Evolutionary conservation across 2,329 filamentous ascomycete species (phyloP).

Genomic region (Emergomyces pasteurianus): DNA sequence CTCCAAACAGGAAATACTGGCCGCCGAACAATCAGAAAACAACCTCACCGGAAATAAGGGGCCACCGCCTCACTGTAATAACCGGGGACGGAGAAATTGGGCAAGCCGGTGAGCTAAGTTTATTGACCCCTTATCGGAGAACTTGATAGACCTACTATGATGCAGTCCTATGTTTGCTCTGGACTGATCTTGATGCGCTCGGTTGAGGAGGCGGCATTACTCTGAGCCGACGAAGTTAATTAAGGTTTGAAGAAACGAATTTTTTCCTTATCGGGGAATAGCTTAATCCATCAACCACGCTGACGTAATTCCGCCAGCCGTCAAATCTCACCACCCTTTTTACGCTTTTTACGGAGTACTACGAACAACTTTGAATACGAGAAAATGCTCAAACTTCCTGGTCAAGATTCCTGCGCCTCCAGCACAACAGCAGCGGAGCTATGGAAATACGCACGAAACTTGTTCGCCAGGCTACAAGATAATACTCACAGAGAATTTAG

Average conservation of each 20-base stretch:
- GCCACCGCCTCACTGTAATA: not conserved
- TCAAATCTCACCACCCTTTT: too few species aligned
- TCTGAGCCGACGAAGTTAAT: not conserved
- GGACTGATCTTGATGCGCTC: too few species aligned
- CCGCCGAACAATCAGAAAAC: not conserved
- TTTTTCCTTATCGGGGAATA: constrained; percentile 1
- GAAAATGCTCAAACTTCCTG: not conserved
- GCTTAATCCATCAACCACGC: constrained; percentile 1
- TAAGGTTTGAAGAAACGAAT: not conserved
- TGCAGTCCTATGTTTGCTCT: not conserved
- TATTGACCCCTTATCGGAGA: not conserved
- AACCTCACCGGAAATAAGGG: not conserved
- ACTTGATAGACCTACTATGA: too few species aligned
- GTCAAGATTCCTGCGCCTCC: not conserved
- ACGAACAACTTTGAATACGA: too few species aligned
- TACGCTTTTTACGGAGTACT: too few species aligned
- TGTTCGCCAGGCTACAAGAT: not conserved
- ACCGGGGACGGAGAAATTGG: not conserved
- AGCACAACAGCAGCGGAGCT: not conserved
- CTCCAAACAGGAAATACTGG: too few species aligned
- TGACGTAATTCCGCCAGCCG: not conserved
- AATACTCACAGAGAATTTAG: not conserved
- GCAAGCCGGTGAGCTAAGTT: not conserved
- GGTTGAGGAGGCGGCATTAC: too few species aligned
- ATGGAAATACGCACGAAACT: not conserved